These are phyloP conservation scores for Ceratocystiopsis sp. DNA, from an alignment of 2,329 filamentous ascomycete species.

Conservation along the genomic window DNA sequence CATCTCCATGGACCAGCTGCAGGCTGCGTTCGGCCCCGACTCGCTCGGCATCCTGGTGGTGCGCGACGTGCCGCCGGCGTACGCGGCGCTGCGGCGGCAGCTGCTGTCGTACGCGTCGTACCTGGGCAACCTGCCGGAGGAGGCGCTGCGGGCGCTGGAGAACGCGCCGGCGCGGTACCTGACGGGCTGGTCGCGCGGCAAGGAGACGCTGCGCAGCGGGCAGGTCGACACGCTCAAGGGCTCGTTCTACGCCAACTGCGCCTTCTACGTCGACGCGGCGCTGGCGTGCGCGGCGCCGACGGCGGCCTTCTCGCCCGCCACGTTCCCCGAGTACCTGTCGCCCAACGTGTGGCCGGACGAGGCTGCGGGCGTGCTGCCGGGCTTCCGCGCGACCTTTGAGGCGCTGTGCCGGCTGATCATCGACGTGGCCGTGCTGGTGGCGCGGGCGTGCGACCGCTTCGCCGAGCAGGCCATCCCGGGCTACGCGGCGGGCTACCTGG, in stretches of 20 bases:
- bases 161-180: conserved; percentile 46
- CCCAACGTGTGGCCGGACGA: conserved; percentile 76
- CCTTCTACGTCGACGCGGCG: conserved; percentile 50
- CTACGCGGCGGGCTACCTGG: conserved; percentile 65
- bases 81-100: conserved; percentile 50
- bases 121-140: conserved; percentile 59
- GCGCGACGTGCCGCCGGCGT: conserved; percentile 60
- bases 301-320: conserved; percentile 34
- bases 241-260: conserved; percentile 71
- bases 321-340: conserved; percentile 76
- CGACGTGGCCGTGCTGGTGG: conserved; percentile 75
- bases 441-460: conserved; percentile 75
- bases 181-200: conserved; percentile 65
- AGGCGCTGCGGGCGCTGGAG: conserved; percentile 48
- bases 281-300: conserved; percentile 47
- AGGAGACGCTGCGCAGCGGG: conserved; percentile 64
- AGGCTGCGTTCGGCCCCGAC: conserved; percentile 73
- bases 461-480: conserved; percentile 60
- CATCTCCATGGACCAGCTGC: conserved; percentile 50
- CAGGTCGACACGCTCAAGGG: conserved; percentile 68
- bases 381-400: conserved; percentile 58
- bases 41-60: conserved; percentile 91
- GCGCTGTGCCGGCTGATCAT: conserved; percentile 71
- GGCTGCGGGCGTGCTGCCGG: conserved; percentile 39
- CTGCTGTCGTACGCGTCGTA: conserved; percentile 80